Evolutionary conservation across 1,284 basidiomycete genomes (phyloP), one percentile per base, ranked within the genome.

Genomic region (Peniophora sp.): DNA sequence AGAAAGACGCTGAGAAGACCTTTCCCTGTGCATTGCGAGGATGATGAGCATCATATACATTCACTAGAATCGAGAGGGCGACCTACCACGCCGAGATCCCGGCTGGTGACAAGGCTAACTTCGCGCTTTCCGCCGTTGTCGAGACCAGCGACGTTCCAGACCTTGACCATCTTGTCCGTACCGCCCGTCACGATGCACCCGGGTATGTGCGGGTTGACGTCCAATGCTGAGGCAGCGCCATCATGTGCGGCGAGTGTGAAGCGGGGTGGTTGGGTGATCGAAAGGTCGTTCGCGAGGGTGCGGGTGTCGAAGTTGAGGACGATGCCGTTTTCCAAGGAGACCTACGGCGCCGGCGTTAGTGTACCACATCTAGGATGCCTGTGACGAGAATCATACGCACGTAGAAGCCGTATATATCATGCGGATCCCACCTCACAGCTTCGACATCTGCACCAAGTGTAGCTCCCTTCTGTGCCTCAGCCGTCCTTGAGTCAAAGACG

Each of bases 181-280:
- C 96, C 96, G 17, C 92, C 95, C 0, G 97, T 99, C 6, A 83
- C 89, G 58, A 99, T 74, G 65, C 92, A 94, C 1, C 95, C 95
- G 49, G 84, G 86, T 49, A 99, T 81, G 63, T 95, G 86, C 1
- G 94, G 86, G 62, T 92, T 96, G 56, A 98, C 77, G 65, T 99
- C 96, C 47, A 99, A 73, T 1, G 89, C 81, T 1, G 92, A 93
- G n/a, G 83, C 87, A 0, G 93, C 87, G n/a, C 92, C 89, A 58
- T 97, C 91, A 68, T 99, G 97, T 0, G 97, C 97, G 14, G 91
- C 83, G 1, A 99, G 74, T 2, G 92, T 99, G 72, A 92, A 99
- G 20, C 87, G 81, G 1, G 87, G 77, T 0, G 82, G 79, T 0
- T 83, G 82, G 1, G 85, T 76, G 2, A 69, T 62, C 49, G 73